Conservation (phyloP, 2,329 filamentous ascomycete species). For the Fusarium sp. region DNA sequence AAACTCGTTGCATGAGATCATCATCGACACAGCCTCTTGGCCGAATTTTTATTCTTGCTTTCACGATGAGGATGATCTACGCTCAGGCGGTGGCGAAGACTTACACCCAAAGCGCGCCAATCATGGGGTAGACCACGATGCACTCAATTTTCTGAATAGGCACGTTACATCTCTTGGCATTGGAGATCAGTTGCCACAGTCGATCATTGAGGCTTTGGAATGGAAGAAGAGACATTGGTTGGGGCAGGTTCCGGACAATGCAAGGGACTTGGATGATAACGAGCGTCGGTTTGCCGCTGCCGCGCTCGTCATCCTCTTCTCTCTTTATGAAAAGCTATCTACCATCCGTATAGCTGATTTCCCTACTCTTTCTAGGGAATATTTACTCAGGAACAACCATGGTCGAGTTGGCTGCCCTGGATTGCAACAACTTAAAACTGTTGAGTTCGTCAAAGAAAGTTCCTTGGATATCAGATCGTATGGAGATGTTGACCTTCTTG, state of each 20-base stretch:
- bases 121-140: neutral
- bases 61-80: neutral
- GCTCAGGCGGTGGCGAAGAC: constrained; percentile 5
- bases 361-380: neutral
- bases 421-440: neutral
- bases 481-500: neutral
- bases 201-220: neutral
- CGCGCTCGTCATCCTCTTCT: constrained; percentile 9
- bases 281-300: neutral
- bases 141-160: neutral
- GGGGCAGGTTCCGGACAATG: neutral
- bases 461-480: neutral
- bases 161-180: constrained; percentile 8
- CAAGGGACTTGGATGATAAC: neutral
- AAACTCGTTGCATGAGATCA: neutral
- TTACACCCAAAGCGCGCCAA: constrained; percentile 10
- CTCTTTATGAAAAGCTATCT: constrained; percentile 4
- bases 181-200: neutral
- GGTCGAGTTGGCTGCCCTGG: neutral
- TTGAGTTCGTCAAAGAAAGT: neutral
- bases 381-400: constrained; percentile 21
- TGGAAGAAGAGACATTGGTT: constrained; percentile 1
- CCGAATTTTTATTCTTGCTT: neutral
- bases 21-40: neutral
- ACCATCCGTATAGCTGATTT: neutral